Evolutionary conservation across 2,329 filamentous ascomycete genomes (phyloP).

Genomic region (Colletotrichum trifolii): DNA sequence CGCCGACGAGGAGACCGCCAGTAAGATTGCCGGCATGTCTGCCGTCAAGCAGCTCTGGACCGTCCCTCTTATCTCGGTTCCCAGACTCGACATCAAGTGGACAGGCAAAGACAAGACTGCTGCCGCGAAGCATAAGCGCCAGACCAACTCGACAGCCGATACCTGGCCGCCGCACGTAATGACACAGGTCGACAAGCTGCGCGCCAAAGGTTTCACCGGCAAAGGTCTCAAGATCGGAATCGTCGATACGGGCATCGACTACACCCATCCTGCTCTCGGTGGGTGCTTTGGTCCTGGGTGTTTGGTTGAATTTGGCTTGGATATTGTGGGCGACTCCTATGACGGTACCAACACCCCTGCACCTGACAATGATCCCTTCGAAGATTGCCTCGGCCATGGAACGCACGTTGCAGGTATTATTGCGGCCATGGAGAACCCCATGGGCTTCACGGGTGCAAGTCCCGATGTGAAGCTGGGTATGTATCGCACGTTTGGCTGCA

Average conservation of each 20-base stretch:
- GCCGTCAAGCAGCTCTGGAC: conserved; percentile 63
- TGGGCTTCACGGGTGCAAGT: conserved; percentile 52
- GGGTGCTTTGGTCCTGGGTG: conserved; percentile 59
- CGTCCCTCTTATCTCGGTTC: conserved; percentile 56
- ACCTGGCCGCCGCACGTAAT: conserved; percentile 62
- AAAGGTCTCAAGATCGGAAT: conserved; percentile 64
- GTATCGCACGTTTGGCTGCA: conserved; percentile 52
- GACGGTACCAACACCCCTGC: conserved; percentile 43
- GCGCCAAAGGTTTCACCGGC: conserved; percentile 59
- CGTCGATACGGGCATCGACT: conserved; percentile 61
- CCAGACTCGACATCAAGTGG: conserved; percentile 54
- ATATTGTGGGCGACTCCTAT: conserved; percentile 53
- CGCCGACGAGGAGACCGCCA: conserved; percentile 52
- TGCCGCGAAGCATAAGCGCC: conserved; percentile 16
- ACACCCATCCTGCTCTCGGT: conserved; percentile 58
- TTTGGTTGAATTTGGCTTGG: conserved; percentile 55
- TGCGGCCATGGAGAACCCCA: conserved; percentile 50
- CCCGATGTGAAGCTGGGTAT: conserved; percentile 52
- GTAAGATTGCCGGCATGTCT: conserved; percentile 52
- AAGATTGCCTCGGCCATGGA: conserved; percentile 54
- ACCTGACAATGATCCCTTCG: conserved; percentile 52
- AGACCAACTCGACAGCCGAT: conserved; percentile 44
- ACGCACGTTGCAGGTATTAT: conserved; percentile 59
- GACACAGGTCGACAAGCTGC: conserved; percentile 66
- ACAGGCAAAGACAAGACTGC: conserved; percentile 43